Percentiles rank a stretch among this genome's conserved stretches.
Evolutionary conservation across 768 basidiomycete genomes (phyloP).

Genomic region (Dacryopinax spathularia): DNA sequence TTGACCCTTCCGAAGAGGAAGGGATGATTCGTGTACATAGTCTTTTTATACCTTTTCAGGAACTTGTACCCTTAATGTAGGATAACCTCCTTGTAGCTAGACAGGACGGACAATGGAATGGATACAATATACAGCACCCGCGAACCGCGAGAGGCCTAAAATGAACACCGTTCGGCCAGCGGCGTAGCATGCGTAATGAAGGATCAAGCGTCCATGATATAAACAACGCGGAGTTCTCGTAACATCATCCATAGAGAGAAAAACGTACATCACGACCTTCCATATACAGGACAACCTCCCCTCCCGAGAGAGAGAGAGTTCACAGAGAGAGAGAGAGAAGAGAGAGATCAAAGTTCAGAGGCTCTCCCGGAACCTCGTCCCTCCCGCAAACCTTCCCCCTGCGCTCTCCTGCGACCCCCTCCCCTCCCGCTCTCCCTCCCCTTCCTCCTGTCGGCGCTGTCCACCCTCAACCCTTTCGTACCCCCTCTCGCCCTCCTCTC

Average conservation of each 20-base stretch:
- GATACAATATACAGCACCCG: not conserved
- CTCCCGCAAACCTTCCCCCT: not conserved
- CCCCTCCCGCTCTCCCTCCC: not conserved
- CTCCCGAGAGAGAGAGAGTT: too few species aligned
- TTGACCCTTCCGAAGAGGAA: not conserved
- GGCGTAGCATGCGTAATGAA: not conserved
- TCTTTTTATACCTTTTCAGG: not conserved
- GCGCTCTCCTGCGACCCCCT: not conserved
- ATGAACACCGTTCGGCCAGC: too few species aligned
- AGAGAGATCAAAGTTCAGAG: not conserved
- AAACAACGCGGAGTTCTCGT: not conserved
- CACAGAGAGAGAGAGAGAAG: too few species aligned
- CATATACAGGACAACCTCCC: not conserved
- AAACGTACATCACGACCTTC: not conserved
- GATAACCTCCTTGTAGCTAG: not conserved
- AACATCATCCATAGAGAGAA: not conserved
- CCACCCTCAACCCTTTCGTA: not conserved
- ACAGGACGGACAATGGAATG: not conserved
- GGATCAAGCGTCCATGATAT: not conserved
- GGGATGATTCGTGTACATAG: not conserved
- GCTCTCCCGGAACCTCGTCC: not conserved
- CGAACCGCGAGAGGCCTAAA: too few species aligned
- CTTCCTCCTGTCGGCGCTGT: too few species aligned
- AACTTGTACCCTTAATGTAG: slow-evolving; percentile 4
- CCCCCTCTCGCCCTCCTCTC: not conserved